Evolutionary conservation across 2,329 filamentous ascomycete species (phyloP), one percentile per base, ranked within the genome.

Genomic region (Elsinoe perseae): DNA sequence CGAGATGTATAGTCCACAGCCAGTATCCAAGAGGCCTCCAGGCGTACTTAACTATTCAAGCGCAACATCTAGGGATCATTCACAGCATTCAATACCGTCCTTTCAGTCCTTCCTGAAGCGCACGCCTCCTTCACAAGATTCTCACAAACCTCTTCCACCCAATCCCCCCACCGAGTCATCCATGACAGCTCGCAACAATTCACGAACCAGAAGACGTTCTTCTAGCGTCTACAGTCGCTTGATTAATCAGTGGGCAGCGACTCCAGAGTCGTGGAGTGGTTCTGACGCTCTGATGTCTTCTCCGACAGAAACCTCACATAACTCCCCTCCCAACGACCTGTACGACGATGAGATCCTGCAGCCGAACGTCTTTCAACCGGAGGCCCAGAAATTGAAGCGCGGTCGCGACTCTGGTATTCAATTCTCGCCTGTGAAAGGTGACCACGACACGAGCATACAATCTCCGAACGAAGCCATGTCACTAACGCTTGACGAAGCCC

Each of bases 171-270:
- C 12, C 30, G 18, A 40, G 23, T 23, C 28, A 3, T 14, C 48
- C n/a, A 25, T 43, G 7, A 34, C 53, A 7, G 40, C 50, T 20
- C 34, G 27, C 32, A 25, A 52, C 14, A 32, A 55, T 14, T 46
- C 50, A 28, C 50, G 50, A 16, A 32, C 50, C 27, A 50, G 55
- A 14, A 60, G 63, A 44, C 58, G 66, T 7, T 61, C 65, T 7
- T 68, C 66, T 4, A 70, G 68, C 50, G 62, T 69, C 23, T 70
- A 70, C 55, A 70, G 68, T 43, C 64, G 62, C 9, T 62, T 65
- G 10, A 58, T 63, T 23, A 66, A 64, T 20, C 62, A 65, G 30
- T 66, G 62, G 61, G 61, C 58, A 21, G 46, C 59, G 12, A 58
- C 59, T n/a, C 56, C 56, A 21, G 54, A 57, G 23, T 58, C 59